Evolutionary conservation across 495 filamentous ascomycete species (phyloP).

Genomic region (Annulohypoxylon maeteangense): DNA sequence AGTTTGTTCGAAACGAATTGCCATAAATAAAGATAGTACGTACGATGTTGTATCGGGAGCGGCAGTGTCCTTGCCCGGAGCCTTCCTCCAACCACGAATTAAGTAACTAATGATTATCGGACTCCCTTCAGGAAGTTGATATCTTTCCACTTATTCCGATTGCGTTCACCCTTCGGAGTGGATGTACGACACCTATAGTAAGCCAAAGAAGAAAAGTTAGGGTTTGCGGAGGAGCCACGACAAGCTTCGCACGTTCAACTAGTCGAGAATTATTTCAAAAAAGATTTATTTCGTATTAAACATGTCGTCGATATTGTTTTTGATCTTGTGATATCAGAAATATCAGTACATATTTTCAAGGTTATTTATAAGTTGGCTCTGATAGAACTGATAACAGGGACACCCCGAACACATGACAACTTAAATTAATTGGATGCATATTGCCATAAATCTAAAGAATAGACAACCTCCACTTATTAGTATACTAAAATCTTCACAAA

Average conservation of each 20-base stretch:
- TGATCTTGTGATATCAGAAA: slow-evolving; percentile 10
- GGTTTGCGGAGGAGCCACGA: slow-evolving; percentile 19
- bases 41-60: not conserved
- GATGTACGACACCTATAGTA: slow-evolving; percentile 18
- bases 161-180: slow-evolving; percentile 29
- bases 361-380: not conserved
- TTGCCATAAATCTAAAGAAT: slow-evolving; percentile 3
- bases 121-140: slow-evolving; percentile 17
- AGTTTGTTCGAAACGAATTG: slow-evolving; percentile 11
- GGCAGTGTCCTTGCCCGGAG: slow-evolving; percentile 15
- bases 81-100: slow-evolving; percentile 29
- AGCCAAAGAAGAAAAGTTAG: slow-evolving; percentile 12
- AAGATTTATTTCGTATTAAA: not conserved
- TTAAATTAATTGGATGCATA: slow-evolving; percentile 27
- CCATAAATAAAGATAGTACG: slow-evolving; percentile 11
- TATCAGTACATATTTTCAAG: slow-evolving; percentile 1
- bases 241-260: slow-evolving; percentile 27
- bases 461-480: slow-evolving; percentile 2
- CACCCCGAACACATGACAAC: slow-evolving; percentile 17
- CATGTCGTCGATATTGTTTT: not conserved
- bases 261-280: slow-evolving; percentile 4
- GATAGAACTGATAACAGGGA: slow-evolving; percentile 24
- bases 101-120: slow-evolving; percentile 17
- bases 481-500: slow-evolving; percentile 13
- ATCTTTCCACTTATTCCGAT: not conserved